Percentiles rank a stretch among this genome's conserved stretches.
Evolutionary conservation across 108 stramenopile genomes (phyloP).

Genomic region (Conticribra guillardii): DNA sequence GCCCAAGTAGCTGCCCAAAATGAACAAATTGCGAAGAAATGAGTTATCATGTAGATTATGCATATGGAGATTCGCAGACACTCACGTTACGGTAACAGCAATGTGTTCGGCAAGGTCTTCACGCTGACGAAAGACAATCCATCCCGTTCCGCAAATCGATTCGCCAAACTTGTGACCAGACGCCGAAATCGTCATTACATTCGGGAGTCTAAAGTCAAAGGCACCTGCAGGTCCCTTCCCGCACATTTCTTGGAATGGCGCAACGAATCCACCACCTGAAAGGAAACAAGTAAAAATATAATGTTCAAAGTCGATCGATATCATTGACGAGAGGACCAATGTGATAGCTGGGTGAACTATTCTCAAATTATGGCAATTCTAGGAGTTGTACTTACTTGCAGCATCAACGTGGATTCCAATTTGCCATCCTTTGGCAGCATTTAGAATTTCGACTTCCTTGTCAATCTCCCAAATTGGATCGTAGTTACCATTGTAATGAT

Average conservation of each 20-base stretch:
- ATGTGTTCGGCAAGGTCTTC: constrained; percentile 56
- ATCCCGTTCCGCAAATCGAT: constrained; percentile 59
- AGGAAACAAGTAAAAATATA: too few relatives aligned
- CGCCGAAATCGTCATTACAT: constrained; percentile 53
- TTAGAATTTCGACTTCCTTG: constrained; percentile 34
- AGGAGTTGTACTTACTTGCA: constrained; percentile 4
- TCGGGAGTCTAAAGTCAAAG: constrained; percentile 61
- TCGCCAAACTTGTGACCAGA: constrained; percentile 72
- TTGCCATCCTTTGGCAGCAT: constrained; percentile 55
- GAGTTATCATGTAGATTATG: too few relatives aligned
- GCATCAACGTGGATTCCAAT: constrained; percentile 61
- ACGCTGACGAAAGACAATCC: constrained; percentile 60
- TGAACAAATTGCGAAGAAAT: neutral
- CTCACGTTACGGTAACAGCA: constrained; percentile 38
- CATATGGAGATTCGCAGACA: too few relatives aligned
- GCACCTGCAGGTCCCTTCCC: constrained; percentile 31
- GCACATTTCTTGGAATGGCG: constrained; percentile 52
- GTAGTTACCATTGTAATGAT: constrained; percentile 63
- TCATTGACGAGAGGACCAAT: too few relatives aligned
- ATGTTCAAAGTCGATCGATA: too few relatives aligned
- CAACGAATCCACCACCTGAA: constrained; percentile 53
- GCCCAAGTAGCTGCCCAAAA: constrained; percentile 44
- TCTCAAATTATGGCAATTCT: too few relatives aligned
- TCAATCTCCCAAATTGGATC: constrained; percentile 60
- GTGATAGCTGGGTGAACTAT: too few relatives aligned